Evolutionary conservation across 2,329 filamentous ascomycete species (phyloP), one percentile per base, ranked within the genome.

Genomic region (Rosellinia necatrix): DNA sequence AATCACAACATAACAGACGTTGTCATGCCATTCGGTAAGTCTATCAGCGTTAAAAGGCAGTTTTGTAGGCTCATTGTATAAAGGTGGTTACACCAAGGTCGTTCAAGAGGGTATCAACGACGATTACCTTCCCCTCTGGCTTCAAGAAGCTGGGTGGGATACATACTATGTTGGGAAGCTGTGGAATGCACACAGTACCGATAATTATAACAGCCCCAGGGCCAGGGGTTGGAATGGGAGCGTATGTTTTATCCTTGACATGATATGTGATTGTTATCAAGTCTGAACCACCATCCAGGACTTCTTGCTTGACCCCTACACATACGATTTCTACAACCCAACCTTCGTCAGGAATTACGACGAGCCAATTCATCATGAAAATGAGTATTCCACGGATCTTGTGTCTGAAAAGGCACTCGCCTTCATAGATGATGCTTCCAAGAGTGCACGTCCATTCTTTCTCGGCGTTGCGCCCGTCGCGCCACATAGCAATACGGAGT

Each of bases 141-240:
- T 91, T 15, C 85, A 89, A 62, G 70, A 81, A 7, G 82, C 81
- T 0, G 87, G 86, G 0, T 90, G 90, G 67, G 81, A 83, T 62
- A 90, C 87, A 0, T 90, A 88, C 66, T 90, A 90, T 64, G 83
- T 82, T 0, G 88, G 86, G n/a, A 91, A 91, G 66, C 74, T 90
- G 3, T 87, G 88, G 73, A 91, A 91, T 61, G 75, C 79, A 0
- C 86, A 89, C 48, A 82, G 75, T 0, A 74, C 81, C 1, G 66
- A 76, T 0, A 90, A 88, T 56, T 90, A 88, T 66, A 74, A 86
- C 65, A 73, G 75, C 5, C 81, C 86, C 0, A 77, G 73, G 34
- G 76, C 81, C 0, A 76, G 75, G 1, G 86, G 86, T 77, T 24
- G 77, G 75, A 12, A 82, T 79, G 9, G 79, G 56, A 54, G 49